These are phyloP conservation scores for Porphyrellus sp. DNA, from an alignment of 1,284 basidiomycete species.

Conservation along the genomic window DNA sequence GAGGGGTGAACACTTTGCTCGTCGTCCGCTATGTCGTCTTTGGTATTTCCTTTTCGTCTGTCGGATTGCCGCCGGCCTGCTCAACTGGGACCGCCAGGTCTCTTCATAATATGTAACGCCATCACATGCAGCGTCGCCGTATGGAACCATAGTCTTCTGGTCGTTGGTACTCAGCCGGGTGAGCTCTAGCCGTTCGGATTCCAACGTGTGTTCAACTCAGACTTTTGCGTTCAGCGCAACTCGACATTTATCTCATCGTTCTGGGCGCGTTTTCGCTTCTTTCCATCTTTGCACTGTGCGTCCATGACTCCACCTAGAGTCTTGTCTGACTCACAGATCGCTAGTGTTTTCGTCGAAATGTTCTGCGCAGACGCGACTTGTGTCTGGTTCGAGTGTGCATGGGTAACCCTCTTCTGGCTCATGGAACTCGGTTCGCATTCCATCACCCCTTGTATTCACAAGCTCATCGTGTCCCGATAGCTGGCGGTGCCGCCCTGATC, in stretches of 20 bases:
- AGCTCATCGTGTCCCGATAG: conserved; percentile 32
- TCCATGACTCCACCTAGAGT: conserved; percentile 9
- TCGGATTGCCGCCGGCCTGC: neutral
- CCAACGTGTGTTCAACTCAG: neutral
- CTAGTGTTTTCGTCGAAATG: conserved; percentile 62
- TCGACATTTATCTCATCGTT: conserved; percentile 62
- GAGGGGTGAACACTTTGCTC: conserved; percentile 31
- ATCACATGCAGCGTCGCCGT: conserved; percentile 63
- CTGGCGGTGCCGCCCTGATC: conserved; percentile 46
- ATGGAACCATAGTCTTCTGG: conserved; percentile 61
- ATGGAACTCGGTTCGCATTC: conserved; percentile 56
- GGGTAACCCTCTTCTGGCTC: conserved; percentile 57
- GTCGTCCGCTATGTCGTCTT: conserved; percentile 49
- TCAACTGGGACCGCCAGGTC: conserved; percentile 38
- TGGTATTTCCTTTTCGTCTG: conserved; percentile 35
- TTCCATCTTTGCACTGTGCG: conserved; percentile 60
- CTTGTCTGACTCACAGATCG: conserved; percentile 1
- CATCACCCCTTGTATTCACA: neutral
- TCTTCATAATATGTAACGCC: conserved; percentile 63
- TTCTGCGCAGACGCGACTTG: conserved; percentile 48
- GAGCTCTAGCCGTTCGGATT: conserved; percentile 19
- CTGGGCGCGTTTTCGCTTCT: conserved; percentile 57
- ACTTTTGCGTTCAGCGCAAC: conserved; percentile 37
- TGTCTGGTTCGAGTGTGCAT: conserved; percentile 70
- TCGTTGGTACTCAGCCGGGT: conserved; percentile 36